These are phyloP conservation scores for Penicillium occitanis DNA, from an alignment of 2,329 filamentous ascomycete species.

Conservation along the genomic window DNA sequence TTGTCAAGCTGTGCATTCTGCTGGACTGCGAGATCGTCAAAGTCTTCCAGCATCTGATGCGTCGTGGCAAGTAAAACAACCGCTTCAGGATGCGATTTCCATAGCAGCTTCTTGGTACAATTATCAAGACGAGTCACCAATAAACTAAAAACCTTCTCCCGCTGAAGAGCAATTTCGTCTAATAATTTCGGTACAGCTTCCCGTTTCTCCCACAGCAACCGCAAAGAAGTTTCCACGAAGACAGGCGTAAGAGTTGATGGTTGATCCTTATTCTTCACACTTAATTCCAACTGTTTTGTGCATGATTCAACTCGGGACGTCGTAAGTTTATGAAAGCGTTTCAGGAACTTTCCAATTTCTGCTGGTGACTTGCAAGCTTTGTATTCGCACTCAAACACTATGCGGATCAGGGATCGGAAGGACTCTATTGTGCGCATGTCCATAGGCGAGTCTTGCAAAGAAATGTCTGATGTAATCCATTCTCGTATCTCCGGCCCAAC, in stretches of 20 bases:
- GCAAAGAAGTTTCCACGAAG: constrained; percentile 37
- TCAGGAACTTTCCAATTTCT: constrained; percentile 11
- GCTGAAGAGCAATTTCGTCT: constrained; percentile 33
- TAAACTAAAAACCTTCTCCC: constrained; percentile 36
- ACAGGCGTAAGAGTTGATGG: constrained; percentile 37
- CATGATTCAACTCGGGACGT: constrained; percentile 34
- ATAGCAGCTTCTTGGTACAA: constrained; percentile 37
- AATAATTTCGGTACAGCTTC: constrained; percentile 30
- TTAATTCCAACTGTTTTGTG: constrained; percentile 32
- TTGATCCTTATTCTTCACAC: constrained; percentile 28
- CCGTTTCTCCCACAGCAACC: constrained; percentile 36
- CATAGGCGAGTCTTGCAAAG: constrained; percentile 32
- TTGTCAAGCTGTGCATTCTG: constrained; percentile 38
- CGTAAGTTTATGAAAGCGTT: constrained; percentile 36
- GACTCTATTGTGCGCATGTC: constrained; percentile 39
- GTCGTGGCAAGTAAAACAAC: constrained; percentile 38
- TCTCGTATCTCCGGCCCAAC: constrained; percentile 38
- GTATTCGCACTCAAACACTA: constrained; percentile 27
- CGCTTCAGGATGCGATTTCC: constrained; percentile 32
- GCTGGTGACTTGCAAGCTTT: constrained; percentile 10
- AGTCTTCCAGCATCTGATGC: constrained; percentile 41
- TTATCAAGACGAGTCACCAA: constrained; percentile 38
- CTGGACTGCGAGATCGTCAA: constrained; percentile 36
- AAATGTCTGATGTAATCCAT: constrained; percentile 37
- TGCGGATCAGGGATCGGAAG: constrained; percentile 38